A percentile compares a stretch with the other conserved stretches of the same genome.
Evolutionary conservation across 768 basidiomycete genomes (phyloP).

Genomic region (Amanita exitialis): DNA sequence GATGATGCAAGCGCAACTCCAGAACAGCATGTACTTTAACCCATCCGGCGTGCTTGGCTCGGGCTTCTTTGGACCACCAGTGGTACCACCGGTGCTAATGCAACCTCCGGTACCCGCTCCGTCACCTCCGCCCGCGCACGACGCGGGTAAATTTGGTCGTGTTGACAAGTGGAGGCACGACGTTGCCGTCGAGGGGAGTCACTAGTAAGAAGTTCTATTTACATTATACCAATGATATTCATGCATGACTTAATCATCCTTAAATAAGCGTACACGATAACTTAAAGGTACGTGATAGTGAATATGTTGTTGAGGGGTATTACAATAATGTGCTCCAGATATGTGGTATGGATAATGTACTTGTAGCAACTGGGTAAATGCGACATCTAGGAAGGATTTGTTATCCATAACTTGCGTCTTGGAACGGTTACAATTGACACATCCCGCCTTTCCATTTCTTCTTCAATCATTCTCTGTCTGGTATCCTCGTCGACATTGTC

Average conservation of each 20-base stretch:
- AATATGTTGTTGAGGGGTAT: conserved; percentile 2
- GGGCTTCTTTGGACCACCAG: conserved; percentile 55
- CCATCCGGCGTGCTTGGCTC: conserved; percentile 57
- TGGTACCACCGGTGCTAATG: conserved; percentile 33
- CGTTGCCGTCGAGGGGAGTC: conserved; percentile 58
- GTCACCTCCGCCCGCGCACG: conserved; percentile 56
- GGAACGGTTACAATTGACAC: conserved; percentile 78
- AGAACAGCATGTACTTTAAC: conserved; percentile 66
- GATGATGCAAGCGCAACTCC: conserved; percentile 72
- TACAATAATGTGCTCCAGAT: conserved; percentile 3
- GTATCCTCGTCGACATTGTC: conserved; percentile 70
- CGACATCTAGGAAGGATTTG: conserved; percentile 46
- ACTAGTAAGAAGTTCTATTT: not conserved
- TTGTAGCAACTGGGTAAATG: conserved; percentile 6
- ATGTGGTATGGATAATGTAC: conserved; percentile 4
- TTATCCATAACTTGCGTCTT: conserved; percentile 63
- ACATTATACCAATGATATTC: not conserved
- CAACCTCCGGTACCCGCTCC: conserved; percentile 37
- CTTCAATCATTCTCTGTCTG: conserved; percentile 66
- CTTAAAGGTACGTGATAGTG: not conserved
- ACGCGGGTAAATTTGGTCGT: conserved; percentile 54
- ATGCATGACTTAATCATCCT: not conserved
- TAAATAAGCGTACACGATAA: not conserved
- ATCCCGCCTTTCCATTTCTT: conserved; percentile 73
- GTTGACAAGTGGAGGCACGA: conserved; percentile 80